Base-by-base conservation (phyloP, 2,329 filamentous ascomycete genomes). In the Fusarium succisae region DNA sequence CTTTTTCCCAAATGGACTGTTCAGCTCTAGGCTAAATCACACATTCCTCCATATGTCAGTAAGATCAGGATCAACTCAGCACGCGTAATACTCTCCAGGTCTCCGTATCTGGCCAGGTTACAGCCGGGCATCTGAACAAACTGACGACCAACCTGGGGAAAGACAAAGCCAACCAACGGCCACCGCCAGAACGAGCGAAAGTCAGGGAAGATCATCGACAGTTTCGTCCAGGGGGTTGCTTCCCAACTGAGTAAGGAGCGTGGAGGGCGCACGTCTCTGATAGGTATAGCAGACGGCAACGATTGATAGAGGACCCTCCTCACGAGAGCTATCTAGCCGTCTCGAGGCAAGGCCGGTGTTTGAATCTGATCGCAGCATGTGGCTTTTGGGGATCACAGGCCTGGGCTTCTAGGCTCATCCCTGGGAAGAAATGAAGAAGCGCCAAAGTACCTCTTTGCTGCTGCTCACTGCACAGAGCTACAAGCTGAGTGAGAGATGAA, bases 351-450 rank as follows among this genome's bases (percentile, higher is more conserved):
- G 59, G 53, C 68, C 43, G 63, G 64, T 61, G 59, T 51, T 74
- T 77, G 76, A 77, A 78, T 77, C 76, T 77, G 70, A 77, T 78
- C 76, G 74, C 72, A 77, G 68, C 69, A 69, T 61, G 76, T 78
- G 76, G 76, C 74, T 78, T 78, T 78, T 45, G 65, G 65, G 75
- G 73, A 78, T 78, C 73, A 78, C 73, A 77, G 72, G 73, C 68
- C 51, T 71, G 43, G 44, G 37, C 38, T 69, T 38, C 76, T 71
- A 41, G 76, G 74, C 77, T 78, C 50, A 73, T 76, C 76, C 76
- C 58, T 66, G 47, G 32, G 32, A 35, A 35, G 32, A 35, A 35
- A 32, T 18, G 55, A 17, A 54, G 57, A 38, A 62, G 63, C 48
- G 37, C 58, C 56, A 57, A 69, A 64, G 59, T 70, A 66, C 32